These are phyloP conservation scores for Pseudogymnoascus verrucosus DNA, from an alignment of 2,329 filamentous ascomycete species.

Conservation along the genomic window DNA sequence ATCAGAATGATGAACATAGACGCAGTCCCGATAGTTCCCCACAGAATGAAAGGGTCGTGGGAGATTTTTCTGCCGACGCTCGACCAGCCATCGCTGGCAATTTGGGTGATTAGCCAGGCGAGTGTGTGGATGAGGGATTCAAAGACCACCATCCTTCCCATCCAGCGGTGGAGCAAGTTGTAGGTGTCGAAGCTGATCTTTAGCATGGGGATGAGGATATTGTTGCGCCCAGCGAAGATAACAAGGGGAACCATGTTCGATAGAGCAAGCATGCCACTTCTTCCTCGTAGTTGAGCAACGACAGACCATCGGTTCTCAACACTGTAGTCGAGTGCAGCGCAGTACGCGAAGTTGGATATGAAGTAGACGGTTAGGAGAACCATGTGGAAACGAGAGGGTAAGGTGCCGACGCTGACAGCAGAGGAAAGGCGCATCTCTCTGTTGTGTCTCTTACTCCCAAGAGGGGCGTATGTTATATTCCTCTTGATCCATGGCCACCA, in stretches of 20 bases:
- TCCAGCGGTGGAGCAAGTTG: constrained; percentile 82
- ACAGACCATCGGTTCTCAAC: constrained; percentile 53
- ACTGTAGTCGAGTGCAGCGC: constrained; percentile 53
- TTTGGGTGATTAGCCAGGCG: constrained; percentile 67
- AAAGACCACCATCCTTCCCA: constrained; percentile 63
- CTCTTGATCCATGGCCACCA: constrained; percentile 58
- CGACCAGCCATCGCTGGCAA: constrained; percentile 54
- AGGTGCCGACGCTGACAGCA: constrained; percentile 52
- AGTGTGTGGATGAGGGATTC: constrained; percentile 64
- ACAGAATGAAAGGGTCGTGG: constrained; percentile 55
- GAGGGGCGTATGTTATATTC: constrained; percentile 53
- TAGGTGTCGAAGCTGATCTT: constrained; percentile 93
- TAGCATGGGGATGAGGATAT: constrained; percentile 74
- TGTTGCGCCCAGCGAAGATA: constrained; percentile 85
- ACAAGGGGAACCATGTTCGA: constrained; percentile 91
- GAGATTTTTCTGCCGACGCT: constrained; percentile 47
- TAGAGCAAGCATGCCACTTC: constrained; percentile 73
- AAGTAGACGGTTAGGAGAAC: constrained; percentile 50
- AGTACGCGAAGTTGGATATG: constrained; percentile 53
- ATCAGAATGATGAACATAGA: constrained; percentile 60
- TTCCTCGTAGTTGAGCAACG: constrained; percentile 74
- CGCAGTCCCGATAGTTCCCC: constrained; percentile 51
- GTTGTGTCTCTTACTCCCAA: constrained; percentile 59
- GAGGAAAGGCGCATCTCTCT: constrained; percentile 55
- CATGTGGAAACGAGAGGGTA: constrained; percentile 57